Base-by-base conservation (phyloP, 345 rosid species). In the Lumnitzera littorea region DNA sequence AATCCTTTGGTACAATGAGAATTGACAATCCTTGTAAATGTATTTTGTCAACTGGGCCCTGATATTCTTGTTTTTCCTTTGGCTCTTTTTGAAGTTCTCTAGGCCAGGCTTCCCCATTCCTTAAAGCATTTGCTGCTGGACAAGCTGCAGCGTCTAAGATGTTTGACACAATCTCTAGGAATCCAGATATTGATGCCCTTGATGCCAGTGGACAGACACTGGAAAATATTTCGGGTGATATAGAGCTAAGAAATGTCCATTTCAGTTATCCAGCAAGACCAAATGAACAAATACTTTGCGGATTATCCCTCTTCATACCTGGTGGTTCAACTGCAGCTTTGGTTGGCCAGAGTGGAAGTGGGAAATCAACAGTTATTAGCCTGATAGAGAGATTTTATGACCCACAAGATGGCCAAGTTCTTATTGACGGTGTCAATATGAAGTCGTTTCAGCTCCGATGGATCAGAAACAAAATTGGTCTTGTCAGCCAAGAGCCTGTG, bases 401-500 rank as follows among this genome's bases (percentile, higher is more conserved):
- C 66, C 92, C 88, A 1, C 78, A 66, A 48, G 60, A 66, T 0
- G 90, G 82, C 36, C 77, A 80, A 76, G 82, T 88, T 14, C 77
- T 64, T 3, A 76, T 82, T 7, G 92, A 86, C 60, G 85, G 88
- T 3, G 56, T 80, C 36, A 75, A 88, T 31, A 71, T 80, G n/a
- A 82, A 71, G 65, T 77, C 82, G 23, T 72, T 80, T 55, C 86
- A 80, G 54, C 78, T 88, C 7, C 82, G 65, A 67, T 88, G 91
- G 88, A 82, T 84, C 31, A 78, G 96, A 52, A 62, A 58, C 47
- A 78, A 84, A 57, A 86, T 88, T 15, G 88, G 92, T 17, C 84
- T 88, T 52, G 96, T 88, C 48, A 86, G 92, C 67, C 92, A 82
- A 72, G 92, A 86, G 55, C 96, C 96, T 5, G 84, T 82, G 53